Conservation (phyloP, 805 yeast species). For the Kluyveromyces nonfermentans region DNA sequence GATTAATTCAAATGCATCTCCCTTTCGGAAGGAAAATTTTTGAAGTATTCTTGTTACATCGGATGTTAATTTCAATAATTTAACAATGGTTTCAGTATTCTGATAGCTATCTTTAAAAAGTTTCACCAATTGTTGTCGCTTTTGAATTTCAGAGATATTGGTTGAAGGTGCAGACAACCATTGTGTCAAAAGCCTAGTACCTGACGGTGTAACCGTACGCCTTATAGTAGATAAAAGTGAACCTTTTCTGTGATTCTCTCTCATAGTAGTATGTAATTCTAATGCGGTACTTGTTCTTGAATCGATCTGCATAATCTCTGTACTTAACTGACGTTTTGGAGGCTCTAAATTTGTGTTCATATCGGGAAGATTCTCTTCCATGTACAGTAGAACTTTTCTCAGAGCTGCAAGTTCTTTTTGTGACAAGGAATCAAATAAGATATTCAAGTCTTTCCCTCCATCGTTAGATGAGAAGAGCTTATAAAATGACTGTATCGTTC, state of each 20-base stretch:
- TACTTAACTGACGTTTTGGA: conserved; percentile 51
- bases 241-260: conserved; percentile 52
- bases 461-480: conserved; percentile 30
- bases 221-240: conserved; percentile 62
- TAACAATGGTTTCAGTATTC: conserved; percentile 27
- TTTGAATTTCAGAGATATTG: conserved; percentile 42
- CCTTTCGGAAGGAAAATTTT: conserved; percentile 41
- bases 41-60: conserved; percentile 57
- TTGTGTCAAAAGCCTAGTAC: conserved; percentile 65
- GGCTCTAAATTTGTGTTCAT: conserved; percentile 50
- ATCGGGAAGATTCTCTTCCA: conserved; percentile 65
- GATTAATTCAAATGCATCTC: conserved; percentile 37
- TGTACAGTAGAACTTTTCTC: conserved; percentile 54
- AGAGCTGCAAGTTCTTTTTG: conserved; percentile 51
- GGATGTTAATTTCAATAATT: conserved; percentile 36
- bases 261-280: conserved; percentile 54
- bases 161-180: conserved; percentile 81
- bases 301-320: conserved; percentile 64
- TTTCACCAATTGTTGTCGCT: conserved; percentile 46
- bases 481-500: conserved; percentile 31
- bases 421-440: conserved; percentile 22
- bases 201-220: conserved; percentile 72
- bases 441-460: conserved; percentile 20
- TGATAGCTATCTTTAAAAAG: conserved; percentile 29
- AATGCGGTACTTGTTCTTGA: conserved; percentile 67